A percentile compares a stretch with the other conserved stretches of the same genome.
Evolutionary conservation across 2,329 filamentous ascomycete genomes (phyloP).

Genomic region (Fusarium sp.): DNA sequence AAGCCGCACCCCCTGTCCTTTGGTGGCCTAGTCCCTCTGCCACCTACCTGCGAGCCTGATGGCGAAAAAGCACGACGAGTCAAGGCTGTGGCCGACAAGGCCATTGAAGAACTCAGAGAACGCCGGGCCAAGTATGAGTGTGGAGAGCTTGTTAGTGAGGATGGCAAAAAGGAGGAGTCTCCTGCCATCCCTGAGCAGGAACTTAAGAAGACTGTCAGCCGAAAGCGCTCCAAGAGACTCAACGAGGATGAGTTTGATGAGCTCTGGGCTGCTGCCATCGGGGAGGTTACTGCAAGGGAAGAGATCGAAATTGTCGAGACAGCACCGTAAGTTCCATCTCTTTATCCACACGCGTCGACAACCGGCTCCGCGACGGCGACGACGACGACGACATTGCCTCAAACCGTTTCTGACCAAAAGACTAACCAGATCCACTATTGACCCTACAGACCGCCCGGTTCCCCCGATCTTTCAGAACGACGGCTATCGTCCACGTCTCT

Average conservation of each 20-base stretch:
- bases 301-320: conserved; percentile 65
- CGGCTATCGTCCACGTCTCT: conserved; percentile 87
- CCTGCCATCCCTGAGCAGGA: conserved; percentile 75
- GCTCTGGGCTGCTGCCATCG: conserved; percentile 80
- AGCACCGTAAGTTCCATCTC: conserved; percentile 64
- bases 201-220: conserved; percentile 80
- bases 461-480: conserved; percentile 70
- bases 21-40: conserved; percentile 82
- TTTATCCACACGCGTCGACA: conserved; percentile 23
- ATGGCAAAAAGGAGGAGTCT: conserved; percentile 68
- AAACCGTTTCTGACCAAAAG: conserved; percentile 64
- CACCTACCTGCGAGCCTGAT: conserved; percentile 94
- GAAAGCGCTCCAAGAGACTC: conserved; percentile 85
- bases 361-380: conserved; percentile 26
- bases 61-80: conserved; percentile 91
- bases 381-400: conserved; percentile 36
- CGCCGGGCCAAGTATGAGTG: conserved; percentile 92
- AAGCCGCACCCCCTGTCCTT: conserved; percentile 86
- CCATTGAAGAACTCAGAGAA: conserved; percentile 86
- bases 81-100: conserved; percentile 87
- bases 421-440: conserved; percentile 89
- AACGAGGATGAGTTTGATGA: conserved; percentile 92
- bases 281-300: conserved; percentile 74
- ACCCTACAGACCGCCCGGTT: conserved; percentile 78
- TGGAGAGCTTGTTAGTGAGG: conserved; percentile 74